Conservation (phyloP, 139 green algal genomes). For the Picochlorum sp. region DNA sequence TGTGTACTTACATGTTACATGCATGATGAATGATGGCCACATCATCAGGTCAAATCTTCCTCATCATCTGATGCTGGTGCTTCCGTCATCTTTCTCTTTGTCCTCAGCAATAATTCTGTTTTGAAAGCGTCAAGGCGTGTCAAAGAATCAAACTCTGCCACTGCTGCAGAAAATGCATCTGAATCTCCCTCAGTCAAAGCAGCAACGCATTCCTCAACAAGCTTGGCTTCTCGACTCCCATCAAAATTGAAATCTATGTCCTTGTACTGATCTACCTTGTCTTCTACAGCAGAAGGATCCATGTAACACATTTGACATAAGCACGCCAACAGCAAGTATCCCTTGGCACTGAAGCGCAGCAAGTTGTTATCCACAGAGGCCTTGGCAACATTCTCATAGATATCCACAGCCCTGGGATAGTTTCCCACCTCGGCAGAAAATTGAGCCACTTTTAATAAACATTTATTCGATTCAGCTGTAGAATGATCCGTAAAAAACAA, state of each 20-base stretch:
- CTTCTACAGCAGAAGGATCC: slow-evolving; percentile 10
- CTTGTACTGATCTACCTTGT: slow-evolving; percentile 59
- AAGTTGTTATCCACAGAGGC: slow-evolving; percentile 87
- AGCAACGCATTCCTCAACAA: slow-evolving; percentile 52
- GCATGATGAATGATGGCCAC: not conserved
- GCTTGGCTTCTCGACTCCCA: slow-evolving; percentile 50
- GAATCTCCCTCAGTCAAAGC: slow-evolving; percentile 59
- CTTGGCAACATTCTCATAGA: slow-evolving; percentile 69
- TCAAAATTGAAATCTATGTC: slow-evolving; percentile 70
- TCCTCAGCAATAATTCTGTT: slow-evolving; percentile 44
- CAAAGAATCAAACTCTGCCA: slow-evolving; percentile 86
- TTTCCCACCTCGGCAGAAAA: slow-evolving; percentile 60
- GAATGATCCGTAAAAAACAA: slow-evolving; percentile 75
- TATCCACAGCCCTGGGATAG: slow-evolving; percentile 45
- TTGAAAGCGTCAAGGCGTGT: slow-evolving; percentile 85
- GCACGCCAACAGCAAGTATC: slow-evolving; percentile 86
- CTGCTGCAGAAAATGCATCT: slow-evolving; percentile 65
- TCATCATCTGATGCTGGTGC: slow-evolving; percentile 28
- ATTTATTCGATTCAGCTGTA: slow-evolving; percentile 74
- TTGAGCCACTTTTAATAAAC: slow-evolving; percentile 66
- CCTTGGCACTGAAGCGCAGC: slow-evolving; percentile 69
- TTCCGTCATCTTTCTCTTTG: slow-evolving; percentile 39
- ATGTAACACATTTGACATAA: slow-evolving; percentile 70
- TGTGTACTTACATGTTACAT: not conserved
- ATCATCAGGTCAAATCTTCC: slow-evolving; percentile 34